Base-by-base conservation (phyloP, 805 yeast species). In the Starmera pachycereana region DNA sequence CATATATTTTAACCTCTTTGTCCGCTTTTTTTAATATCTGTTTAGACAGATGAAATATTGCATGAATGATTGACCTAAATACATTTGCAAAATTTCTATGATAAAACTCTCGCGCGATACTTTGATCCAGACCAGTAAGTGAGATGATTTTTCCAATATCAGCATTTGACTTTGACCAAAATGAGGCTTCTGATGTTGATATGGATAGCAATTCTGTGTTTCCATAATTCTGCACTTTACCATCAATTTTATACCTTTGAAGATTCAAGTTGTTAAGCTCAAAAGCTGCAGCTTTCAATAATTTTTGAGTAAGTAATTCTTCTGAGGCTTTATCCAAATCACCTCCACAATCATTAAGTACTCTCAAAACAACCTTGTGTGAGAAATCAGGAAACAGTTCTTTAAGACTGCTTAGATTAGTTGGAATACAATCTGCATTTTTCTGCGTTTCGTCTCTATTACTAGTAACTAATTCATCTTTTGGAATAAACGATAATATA, bases 31-130 rank as follows among this genome's bases (percentile, higher is more conserved):
- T 40, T 36, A 14, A 33, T 13, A 29, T 37, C 40, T 28, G 33
- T 40, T n/a, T 35, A 41, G 29, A 46, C 4, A 22, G 40, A 16
- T 46, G 45, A 32, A 38, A 40, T 3, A 70, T 53, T 1, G 70
- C 51, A 38, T 63, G 63, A 8, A 69, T 54, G 7, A 70, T 48
- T 4, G 73, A 59, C n/a, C 53, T 48, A 3, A 52, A 42, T 3
- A 55, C 40, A 37, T 60, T 54, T 22, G 58, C 53, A 3, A 53
- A 44, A 42, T 60, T 58, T 29, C 51, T 49, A 29, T 58, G 52
- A 27, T 62, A 52, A 36, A 53, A 60, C 13, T 51, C 44, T 12
- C 43, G 46, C 0, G 58, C 61, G 1, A 39, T 34, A 2, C 36
- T 40, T 37, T 27, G 43, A 22, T 42, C 37, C 6, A 47, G 53